Conservation (phyloP, 2,329 filamentous ascomycete species). For the Neonectria punicea region DNA sequence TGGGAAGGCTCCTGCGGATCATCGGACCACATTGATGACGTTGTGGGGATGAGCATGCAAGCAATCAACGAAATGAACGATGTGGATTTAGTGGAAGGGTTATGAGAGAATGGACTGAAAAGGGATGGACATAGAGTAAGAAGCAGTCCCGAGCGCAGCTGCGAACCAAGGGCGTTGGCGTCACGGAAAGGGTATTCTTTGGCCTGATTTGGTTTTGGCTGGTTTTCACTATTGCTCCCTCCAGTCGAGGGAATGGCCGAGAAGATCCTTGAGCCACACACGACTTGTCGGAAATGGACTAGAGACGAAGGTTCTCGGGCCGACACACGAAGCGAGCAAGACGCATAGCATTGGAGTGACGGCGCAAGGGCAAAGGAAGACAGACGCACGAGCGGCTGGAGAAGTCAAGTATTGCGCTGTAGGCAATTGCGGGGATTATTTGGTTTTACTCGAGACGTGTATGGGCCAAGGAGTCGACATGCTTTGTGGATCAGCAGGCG, state of each 20-base stretch:
- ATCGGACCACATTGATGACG: constrained; percentile 64
- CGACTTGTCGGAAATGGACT: constrained; percentile 5
- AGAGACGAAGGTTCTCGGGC: constrained; percentile 19
- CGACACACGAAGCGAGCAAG: constrained; percentile 14
- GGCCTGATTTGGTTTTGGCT: constrained; percentile 25
- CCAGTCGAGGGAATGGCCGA: constrained; percentile 16
- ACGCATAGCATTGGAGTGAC: constrained; percentile 44
- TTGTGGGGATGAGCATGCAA: constrained; percentile 58
- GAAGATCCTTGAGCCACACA: constrained; percentile 8
- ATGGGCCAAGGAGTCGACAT: not conserved
- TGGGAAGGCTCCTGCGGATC: constrained; percentile 67
- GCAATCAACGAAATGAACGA: constrained; percentile 54
- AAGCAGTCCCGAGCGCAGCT: constrained; percentile 3
- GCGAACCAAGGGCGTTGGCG: constrained; percentile 16
- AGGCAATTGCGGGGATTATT: not conserved
- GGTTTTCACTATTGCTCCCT: constrained; percentile 24
- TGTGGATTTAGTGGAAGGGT: constrained; percentile 40
- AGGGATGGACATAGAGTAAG: constrained; percentile 11
- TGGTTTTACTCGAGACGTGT: not conserved
- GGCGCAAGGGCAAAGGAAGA: constrained; percentile 34
- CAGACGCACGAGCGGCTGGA: constrained; percentile 7
- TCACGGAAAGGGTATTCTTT: constrained; percentile 16
- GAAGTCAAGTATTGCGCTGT: not conserved
- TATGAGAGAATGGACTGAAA: constrained; percentile 7
- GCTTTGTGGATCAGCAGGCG: not conserved